Conservation (phyloP, 2,329 filamentous ascomycete species). For the Colletotrichum salicis region DNA sequence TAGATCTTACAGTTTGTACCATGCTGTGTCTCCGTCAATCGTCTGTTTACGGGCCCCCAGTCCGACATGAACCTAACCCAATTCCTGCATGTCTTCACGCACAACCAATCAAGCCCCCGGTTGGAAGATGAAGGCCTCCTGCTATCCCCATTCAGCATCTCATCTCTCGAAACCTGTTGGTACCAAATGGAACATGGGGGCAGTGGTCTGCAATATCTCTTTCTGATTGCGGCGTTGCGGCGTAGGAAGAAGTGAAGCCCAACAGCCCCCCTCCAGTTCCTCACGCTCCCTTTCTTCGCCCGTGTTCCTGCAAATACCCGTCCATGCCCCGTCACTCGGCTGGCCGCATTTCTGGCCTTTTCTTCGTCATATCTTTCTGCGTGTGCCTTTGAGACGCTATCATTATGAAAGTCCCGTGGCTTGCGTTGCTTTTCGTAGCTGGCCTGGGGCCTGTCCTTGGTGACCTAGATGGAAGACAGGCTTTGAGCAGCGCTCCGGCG, state of each 20-base stretch:
- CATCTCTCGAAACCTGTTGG: neutral
- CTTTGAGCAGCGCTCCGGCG: neutral
- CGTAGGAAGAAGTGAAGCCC: neutral
- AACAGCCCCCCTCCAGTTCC: neutral
- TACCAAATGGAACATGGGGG: neutral
- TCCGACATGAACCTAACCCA: neutral
- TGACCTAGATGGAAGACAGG: conserved; percentile 2
- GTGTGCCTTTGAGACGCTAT: neutral
- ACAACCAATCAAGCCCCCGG: neutral
- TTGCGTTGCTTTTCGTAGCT: neutral
- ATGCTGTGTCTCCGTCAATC: neutral
- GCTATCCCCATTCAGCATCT: neutral
- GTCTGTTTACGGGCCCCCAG: neutral
- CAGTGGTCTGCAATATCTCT: neutral
- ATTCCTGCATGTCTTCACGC: neutral
- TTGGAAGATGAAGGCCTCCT: neutral
- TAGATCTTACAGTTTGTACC: neutral
- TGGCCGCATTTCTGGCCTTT: conserved; percentile 3
- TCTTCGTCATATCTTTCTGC: neutral
- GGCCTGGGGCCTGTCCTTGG: neutral
- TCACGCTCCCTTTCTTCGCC: neutral
- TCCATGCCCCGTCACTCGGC: neutral
- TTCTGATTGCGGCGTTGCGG: neutral
- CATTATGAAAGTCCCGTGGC: neutral
- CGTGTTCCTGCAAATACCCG: conserved; percentile 25